Percentiles rank a stretch among this genome's conserved stretches.
phyloP scores from a whole-genome alignment of 768 basidiomycete genomes.

The Lentinus tigrinus region DNA sequence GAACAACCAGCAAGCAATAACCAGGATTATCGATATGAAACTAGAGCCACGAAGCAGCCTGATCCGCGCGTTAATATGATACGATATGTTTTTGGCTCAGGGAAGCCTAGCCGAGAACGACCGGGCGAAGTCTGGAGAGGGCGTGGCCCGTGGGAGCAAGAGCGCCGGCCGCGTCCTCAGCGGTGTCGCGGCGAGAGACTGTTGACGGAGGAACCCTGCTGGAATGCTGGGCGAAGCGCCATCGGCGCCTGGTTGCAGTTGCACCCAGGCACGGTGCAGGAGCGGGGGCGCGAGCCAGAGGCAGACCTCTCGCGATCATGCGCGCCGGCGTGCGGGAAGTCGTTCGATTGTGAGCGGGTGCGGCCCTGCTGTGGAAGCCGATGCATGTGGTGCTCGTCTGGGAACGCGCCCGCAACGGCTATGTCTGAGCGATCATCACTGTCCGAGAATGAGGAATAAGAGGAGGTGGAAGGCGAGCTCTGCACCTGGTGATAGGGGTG shows the following conservation, averaged over 20 bases:
- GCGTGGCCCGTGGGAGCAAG: neutral
- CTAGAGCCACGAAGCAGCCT: too few relatives aligned
- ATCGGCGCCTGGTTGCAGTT: constrained; percentile 7
- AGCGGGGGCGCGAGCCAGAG: neutral
- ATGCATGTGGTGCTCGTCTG: neutral
- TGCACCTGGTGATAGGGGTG: neutral
- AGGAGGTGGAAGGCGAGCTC: constrained; percentile 3
- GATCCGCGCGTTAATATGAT: too few relatives aligned
- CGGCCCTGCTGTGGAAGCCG: neutral
- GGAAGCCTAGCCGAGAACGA: too few relatives aligned
- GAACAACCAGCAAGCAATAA: too few relatives aligned
- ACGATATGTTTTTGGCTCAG: too few relatives aligned
- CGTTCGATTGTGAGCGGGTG: constrained; percentile 6
- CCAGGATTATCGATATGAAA: too few relatives aligned
- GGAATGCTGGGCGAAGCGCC: constrained; percentile 17
- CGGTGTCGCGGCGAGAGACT: neutral
- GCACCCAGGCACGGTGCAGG: constrained; percentile 15
- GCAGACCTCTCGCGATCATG: neutral
- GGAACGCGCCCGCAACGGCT: neutral
- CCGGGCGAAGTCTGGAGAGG: too few relatives aligned
- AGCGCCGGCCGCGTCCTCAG: neutral
- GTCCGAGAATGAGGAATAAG: constrained; percentile 13
- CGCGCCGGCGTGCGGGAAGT: neutral
- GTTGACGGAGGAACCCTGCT: neutral
- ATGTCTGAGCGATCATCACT: constrained; percentile 2